A percentile compares a stretch with the other conserved stretches of the same genome.
Conservation (phyloP, 2,329 filamentous ascomycete genomes). For the Beauveria medogensis region DNA sequence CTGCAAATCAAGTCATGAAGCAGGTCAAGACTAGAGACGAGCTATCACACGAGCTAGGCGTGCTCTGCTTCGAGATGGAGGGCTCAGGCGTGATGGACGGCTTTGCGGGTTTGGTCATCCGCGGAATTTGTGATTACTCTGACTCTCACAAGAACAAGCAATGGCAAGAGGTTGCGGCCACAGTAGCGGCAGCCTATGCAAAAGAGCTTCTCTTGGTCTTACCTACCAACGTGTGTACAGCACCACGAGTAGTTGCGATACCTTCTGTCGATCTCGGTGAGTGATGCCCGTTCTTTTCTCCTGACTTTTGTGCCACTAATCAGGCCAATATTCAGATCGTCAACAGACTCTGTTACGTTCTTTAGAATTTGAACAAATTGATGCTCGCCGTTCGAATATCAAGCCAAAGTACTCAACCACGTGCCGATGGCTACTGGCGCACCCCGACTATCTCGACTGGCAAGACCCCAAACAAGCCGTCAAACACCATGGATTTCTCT, state of each 20-base stretch:
- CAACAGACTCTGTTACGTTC: neutral
- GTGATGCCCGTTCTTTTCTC: neutral
- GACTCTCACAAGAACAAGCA: constrained; percentile 21
- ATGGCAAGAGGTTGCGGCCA: constrained; percentile 19
- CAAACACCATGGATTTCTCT: constrained; percentile 10
- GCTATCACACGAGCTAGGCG: neutral
- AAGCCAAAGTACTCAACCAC: neutral
- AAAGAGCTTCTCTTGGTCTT: constrained; percentile 9
- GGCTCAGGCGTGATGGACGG: constrained; percentile 19
- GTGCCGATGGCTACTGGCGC: neutral
- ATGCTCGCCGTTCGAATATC: neutral
- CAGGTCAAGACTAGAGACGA: constrained; percentile 11
- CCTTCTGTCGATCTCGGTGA: neutral
- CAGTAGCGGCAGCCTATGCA: constrained; percentile 17
- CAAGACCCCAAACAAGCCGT: neutral
- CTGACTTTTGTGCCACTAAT: neutral
- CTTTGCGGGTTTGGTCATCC: constrained; percentile 24
- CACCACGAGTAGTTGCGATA: neutral
- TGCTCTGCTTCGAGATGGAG: constrained; percentile 21
- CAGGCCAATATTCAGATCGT: neutral
- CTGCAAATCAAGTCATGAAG: constrained; percentile 17
- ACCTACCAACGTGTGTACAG: neutral
- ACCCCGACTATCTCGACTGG: constrained; percentile 4
- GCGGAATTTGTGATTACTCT: constrained; percentile 27
- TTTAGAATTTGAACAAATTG: neutral